These are phyloP conservation scores for Coemansia sp. DNA, from an alignment of 192 early-diverging fungal genomes.

Conservation along the genomic window DNA sequence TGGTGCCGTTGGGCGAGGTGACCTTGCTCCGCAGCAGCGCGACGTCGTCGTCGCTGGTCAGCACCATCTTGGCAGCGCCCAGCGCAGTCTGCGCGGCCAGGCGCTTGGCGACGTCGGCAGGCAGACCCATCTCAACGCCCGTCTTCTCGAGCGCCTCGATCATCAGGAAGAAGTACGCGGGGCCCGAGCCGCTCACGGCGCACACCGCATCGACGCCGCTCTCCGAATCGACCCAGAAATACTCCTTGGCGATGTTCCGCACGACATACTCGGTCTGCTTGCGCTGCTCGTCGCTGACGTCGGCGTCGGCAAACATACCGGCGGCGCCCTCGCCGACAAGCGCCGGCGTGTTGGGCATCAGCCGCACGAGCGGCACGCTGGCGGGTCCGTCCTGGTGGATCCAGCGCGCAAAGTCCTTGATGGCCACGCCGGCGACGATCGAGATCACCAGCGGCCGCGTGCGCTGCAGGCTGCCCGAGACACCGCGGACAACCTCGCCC, in stretches of 20 bases:
- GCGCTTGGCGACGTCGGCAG: conserved; percentile 64
- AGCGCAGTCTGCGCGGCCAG: conserved; percentile 90
- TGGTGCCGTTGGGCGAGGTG: conserved; percentile 90
- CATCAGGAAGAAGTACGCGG: conserved; percentile 94
- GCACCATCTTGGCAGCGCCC: conserved; percentile 84
- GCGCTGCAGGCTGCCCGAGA: conserved; percentile 49
- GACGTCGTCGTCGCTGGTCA: conserved; percentile 62
- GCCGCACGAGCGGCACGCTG: conserved; percentile 64
- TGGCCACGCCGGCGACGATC: conserved; percentile 85
- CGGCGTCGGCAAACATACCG: conserved; percentile 69
- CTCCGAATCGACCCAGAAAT: conserved; percentile 82
- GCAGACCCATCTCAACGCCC: conserved; percentile 70
- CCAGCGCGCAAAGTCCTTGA: conserved; percentile 73
- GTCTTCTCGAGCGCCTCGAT: conserved; percentile 86
- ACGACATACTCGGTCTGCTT: conserved; percentile 65
- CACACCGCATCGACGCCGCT: conserved; percentile 80
- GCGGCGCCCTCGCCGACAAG: conserved; percentile 83
- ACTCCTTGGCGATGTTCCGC: conserved; percentile 69
- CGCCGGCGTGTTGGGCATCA: conserved; percentile 97
- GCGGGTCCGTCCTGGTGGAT: conserved; percentile 36
- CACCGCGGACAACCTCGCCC: conserved; percentile 59
- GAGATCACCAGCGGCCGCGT: conserved; percentile 72
- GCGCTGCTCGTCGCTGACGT: conserved; percentile 60
- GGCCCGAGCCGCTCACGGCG: conserved; percentile 86
- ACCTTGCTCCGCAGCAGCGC: conserved; percentile 82